Evolutionary conservation across 2,329 filamentous ascomycete genomes (phyloP).

Genomic region (Ceratocystiopsis minuta): DNA sequence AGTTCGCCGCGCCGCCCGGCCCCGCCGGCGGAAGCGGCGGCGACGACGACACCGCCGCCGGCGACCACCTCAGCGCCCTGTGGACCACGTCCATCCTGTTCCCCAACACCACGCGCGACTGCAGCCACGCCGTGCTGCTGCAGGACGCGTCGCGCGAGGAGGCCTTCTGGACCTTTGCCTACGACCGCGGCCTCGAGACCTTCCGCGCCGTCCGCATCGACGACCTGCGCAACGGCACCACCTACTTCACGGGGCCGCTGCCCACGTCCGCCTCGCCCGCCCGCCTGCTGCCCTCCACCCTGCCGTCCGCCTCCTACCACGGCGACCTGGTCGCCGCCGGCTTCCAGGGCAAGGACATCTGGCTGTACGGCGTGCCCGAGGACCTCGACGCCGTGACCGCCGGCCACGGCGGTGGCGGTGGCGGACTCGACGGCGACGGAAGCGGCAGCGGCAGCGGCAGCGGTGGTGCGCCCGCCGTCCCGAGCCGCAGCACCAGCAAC

Average conservation of each 20-base stretch:
- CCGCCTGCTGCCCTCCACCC: conserved; percentile 48
- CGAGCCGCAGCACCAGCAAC: conserved; percentile 3
- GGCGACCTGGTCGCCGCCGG: conserved; percentile 59
- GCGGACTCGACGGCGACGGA: not conserved
- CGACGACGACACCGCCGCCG: no score
- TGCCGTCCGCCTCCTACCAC: conserved; percentile 49
- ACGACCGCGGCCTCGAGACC: conserved; percentile 57
- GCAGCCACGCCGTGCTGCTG: conserved; percentile 57
- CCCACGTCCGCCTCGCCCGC: conserved; percentile 31
- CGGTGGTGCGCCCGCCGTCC: conserved; percentile 8
- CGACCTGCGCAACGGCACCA: conserved; percentile 56
- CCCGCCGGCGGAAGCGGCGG: no score
- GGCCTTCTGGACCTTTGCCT: conserved; percentile 60
- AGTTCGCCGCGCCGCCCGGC: conserved; percentile 36
- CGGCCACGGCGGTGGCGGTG: not conserved
- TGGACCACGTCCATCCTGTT: conserved; percentile 81
- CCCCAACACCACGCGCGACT: conserved; percentile 61
- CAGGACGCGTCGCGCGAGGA: conserved; percentile 43
- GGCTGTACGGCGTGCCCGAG: conserved; percentile 63
- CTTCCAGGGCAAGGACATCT: conserved; percentile 54
- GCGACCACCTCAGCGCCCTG: conserved; percentile 44
- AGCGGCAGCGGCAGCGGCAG: conserved; percentile 10
- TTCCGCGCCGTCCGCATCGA: conserved; percentile 63
- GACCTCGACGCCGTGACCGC: conserved; percentile 46
- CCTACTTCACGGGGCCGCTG: conserved; percentile 58